These are phyloP conservation scores for Rhizodiscina lignyota DNA, from an alignment of 495 filamentous ascomycete genomes.

Conservation along the genomic window DNA sequence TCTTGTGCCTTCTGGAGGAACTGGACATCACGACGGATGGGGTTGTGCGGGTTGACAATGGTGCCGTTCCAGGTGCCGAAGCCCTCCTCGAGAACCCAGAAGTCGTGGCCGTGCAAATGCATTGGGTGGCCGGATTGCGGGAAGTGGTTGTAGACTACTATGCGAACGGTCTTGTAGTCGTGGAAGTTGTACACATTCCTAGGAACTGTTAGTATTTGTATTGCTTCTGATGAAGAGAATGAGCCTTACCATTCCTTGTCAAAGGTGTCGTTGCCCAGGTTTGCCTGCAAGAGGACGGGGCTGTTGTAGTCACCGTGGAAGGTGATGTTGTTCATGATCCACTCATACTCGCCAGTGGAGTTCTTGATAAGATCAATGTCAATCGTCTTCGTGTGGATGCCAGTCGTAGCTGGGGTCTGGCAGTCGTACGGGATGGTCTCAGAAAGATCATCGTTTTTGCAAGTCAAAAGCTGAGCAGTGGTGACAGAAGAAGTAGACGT, in stretches of 20 bases:
- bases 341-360: conserved; percentile 6
- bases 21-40: conserved; percentile 36
- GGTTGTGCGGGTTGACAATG: conserved; percentile 30
- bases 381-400: conserved; percentile 10
- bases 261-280: conserved; percentile 17
- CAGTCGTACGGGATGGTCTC: conserved; percentile 14
- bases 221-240: conserved; percentile 1
- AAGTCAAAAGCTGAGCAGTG: conserved; percentile 7
- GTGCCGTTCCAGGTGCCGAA: conserved; percentile 29
- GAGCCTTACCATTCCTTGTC: conserved; percentile 1
- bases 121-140: conserved; percentile 9
- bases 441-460: conserved; percentile 17
- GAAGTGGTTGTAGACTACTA: conserved; percentile 16
- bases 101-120: conserved; percentile 15
- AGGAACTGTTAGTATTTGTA: conserved; percentile 1
- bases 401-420: conserved; percentile 13
- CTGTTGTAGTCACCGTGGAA: conserved; percentile 23
- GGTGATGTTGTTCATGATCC: conserved; percentile 7
- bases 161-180: conserved; percentile 11
- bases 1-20: conserved; percentile 24
- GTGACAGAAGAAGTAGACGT: conserved; percentile 8
- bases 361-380: conserved; percentile 15
- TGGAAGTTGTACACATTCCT: conserved; percentile 19
- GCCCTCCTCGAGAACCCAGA: conserved; percentile 31
- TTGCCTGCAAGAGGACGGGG: conserved; percentile 18